Conservation (phyloP, 2,329 filamentous ascomycete genomes). For the Paecilomyces formosus region DNA sequence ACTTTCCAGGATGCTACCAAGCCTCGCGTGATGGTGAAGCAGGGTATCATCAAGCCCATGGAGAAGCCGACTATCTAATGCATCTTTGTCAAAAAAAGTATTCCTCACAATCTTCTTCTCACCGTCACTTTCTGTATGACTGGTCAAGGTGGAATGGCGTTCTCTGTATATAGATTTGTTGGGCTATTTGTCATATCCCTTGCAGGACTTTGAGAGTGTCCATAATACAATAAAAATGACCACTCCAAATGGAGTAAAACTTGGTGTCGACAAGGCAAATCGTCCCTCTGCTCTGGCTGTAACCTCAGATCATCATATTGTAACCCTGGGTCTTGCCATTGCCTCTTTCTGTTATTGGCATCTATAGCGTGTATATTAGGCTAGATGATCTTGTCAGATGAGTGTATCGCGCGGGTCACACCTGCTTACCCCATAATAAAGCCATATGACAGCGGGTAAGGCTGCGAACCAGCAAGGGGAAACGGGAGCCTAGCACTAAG, state of each 20-base stretch:
- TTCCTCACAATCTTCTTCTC: neutral
- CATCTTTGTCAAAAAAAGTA: neutral
- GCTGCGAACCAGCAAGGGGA: neutral
- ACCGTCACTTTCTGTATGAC: neutral
- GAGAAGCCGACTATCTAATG: constrained; percentile 59
- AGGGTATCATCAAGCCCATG: constrained; percentile 83
- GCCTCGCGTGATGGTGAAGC: constrained; percentile 83
- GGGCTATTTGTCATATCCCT: neutral
- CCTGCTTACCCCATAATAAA: neutral
- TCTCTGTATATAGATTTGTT: neutral
- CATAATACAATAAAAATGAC: neutral
- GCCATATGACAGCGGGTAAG: neutral
- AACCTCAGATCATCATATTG: neutral
- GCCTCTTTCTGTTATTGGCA: neutral
- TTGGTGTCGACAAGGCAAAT: neutral
- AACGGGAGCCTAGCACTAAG: neutral
- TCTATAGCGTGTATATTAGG: constrained; percentile 4
- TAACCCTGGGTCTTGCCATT: neutral
- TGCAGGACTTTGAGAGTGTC: neutral
- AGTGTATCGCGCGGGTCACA: neutral
- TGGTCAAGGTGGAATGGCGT: neutral
- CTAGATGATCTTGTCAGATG: neutral
- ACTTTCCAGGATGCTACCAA: constrained; percentile 85
- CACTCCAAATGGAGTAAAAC: neutral
- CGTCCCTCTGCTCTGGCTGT: neutral